These are phyloP conservation scores for Diplogelasinospora grovesii DNA, from an alignment of 495 filamentous ascomycete genomes.

Conservation along the genomic window DNA sequence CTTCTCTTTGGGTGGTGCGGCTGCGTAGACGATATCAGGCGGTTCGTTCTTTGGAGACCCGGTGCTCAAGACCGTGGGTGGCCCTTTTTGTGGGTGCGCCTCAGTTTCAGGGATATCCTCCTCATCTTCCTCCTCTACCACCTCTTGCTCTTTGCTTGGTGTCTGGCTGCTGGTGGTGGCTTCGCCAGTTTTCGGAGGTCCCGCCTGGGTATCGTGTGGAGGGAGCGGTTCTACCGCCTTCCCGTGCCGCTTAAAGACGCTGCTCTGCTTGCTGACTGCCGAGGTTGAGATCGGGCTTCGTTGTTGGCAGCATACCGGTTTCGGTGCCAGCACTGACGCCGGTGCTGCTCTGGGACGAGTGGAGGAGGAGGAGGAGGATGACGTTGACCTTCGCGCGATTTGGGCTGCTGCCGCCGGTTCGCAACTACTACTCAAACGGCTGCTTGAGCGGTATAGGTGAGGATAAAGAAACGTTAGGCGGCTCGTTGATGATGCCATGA, in stretches of 20 bases:
- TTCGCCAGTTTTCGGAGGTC: background rate
- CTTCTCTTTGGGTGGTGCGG: background rate
- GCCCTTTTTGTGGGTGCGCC: too few species aligned
- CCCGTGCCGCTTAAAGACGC: slow-evolving; percentile 49
- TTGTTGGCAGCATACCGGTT: slow-evolving; percentile 15
- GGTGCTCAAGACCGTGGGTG: too few species aligned
- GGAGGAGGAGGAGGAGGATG: background rate
- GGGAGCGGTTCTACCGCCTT: slow-evolving; percentile 53
- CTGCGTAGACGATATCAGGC: too few species aligned
- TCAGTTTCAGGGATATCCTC: too few species aligned
- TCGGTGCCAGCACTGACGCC: slow-evolving; percentile 4
- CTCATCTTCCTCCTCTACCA: slow-evolving; percentile 10
- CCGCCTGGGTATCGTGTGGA: too few species aligned
- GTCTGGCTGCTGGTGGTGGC: slow-evolving; percentile 6
- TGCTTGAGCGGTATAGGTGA: slow-evolving; percentile 48
- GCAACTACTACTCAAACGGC: slow-evolving; percentile 29
- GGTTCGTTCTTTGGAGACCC: too few species aligned
- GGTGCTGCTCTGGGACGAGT: slow-evolving; percentile 10
- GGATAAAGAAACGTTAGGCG: slow-evolving; percentile 73
- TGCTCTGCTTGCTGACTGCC: slow-evolving; percentile 22
- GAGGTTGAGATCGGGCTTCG: slow-evolving; percentile 28
- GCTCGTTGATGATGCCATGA: slow-evolving; percentile 62
- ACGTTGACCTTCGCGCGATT: slow-evolving; percentile 5
- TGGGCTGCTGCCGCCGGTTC: slow-evolving; percentile 29
- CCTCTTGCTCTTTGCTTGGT: background rate